phyloP scores from a whole-genome alignment of 1,284 basidiomycete species.

The Papiliotrema fonsecae region DNA sequence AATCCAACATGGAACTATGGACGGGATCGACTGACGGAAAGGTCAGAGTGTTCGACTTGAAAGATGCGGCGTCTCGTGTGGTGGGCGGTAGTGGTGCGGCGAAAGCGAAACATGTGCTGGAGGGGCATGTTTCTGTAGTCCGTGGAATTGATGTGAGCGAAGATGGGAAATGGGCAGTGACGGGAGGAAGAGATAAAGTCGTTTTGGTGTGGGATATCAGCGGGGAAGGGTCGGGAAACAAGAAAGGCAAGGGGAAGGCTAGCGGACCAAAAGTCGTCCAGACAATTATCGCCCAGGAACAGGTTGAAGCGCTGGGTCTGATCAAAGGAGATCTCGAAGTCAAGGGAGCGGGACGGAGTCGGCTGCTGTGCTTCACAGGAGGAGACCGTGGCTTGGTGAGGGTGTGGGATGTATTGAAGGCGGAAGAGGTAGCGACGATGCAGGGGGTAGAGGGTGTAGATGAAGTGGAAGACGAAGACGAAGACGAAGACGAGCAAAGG shows the following conservation, averaged over 20 bases:
- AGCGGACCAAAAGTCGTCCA: slow-evolving; percentile 61
- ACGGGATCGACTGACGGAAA: slow-evolving; percentile 84
- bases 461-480: slow-evolving; percentile 49
- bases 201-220: slow-evolving; percentile 77
- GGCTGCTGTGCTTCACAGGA: slow-evolving; percentile 72
- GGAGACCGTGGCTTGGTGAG: slow-evolving; percentile 79
- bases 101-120: slow-evolving; percentile 71
- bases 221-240: slow-evolving; percentile 22
- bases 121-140: slow-evolving; percentile 87
- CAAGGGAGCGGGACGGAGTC: slow-evolving; percentile 34
- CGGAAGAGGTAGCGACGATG: slow-evolving; percentile 60
- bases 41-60: slow-evolving; percentile 84
- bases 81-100: slow-evolving; percentile 51
- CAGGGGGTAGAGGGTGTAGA: slow-evolving; percentile 50
- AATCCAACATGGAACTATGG: slow-evolving; percentile 66
- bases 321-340: slow-evolving; percentile 49
- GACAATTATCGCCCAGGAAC: slow-evolving; percentile 80
- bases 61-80: slow-evolving; percentile 56
- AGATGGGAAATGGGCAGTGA: slow-evolving; percentile 81
- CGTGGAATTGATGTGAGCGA: slow-evolving; percentile 75
- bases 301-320: slow-evolving; percentile 76
- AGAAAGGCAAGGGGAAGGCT: slow-evolving; percentile 54
- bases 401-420: slow-evolving; percentile 74
- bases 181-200: slow-evolving; percentile 84
- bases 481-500: slow-evolving; percentile 66